Evolutionary conservation across 2,329 filamentous ascomycete species (phyloP).

Genomic region (Fusarium sp.): DNA sequence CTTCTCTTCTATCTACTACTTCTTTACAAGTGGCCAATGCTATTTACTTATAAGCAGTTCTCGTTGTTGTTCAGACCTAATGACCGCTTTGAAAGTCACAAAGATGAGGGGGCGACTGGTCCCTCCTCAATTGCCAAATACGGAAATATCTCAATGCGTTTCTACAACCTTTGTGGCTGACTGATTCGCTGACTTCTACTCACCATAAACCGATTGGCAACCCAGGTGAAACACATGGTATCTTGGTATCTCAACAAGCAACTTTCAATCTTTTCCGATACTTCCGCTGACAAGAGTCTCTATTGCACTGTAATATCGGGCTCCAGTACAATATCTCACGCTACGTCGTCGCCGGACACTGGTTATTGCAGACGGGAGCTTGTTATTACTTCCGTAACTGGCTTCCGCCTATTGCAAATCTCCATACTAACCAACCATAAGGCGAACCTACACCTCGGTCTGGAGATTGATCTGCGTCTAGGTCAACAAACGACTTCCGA

Average conservation of each 20-base stretch:
- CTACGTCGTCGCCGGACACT: constrained; percentile 1
- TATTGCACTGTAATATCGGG: background rate
- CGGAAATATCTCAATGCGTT: constrained; percentile 11
- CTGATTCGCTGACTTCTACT: constrained; percentile 3
- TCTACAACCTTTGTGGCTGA: constrained; percentile 10
- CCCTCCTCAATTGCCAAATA: constrained; percentile 11
- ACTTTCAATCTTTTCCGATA: constrained; percentile 10
- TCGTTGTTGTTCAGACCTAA: background rate
- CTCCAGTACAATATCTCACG: constrained; percentile 8
- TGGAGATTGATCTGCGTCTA: constrained; percentile 36
- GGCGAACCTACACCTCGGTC: constrained; percentile 30
- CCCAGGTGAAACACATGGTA: constrained; percentile 2
- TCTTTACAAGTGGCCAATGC: background rate
- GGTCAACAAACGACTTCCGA: constrained; percentile 27
- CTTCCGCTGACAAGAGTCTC: constrained; percentile 1
- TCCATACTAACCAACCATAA: constrained; percentile 21
- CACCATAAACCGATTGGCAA: background rate
- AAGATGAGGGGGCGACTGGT: constrained; percentile 19
- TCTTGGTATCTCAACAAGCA: constrained; percentile 2
- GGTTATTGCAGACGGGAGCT: constrained; percentile 1
- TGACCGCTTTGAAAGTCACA: constrained; percentile 1
- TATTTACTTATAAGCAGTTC: constrained; percentile 2
- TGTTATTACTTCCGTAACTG: constrained; percentile 8
- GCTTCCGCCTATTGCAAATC: constrained; percentile 2
- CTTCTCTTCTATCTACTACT: background rate